These are phyloP conservation scores for Gillenia trifoliata DNA, from an alignment of 306 rosid species.

Conservation along the genomic window DNA sequence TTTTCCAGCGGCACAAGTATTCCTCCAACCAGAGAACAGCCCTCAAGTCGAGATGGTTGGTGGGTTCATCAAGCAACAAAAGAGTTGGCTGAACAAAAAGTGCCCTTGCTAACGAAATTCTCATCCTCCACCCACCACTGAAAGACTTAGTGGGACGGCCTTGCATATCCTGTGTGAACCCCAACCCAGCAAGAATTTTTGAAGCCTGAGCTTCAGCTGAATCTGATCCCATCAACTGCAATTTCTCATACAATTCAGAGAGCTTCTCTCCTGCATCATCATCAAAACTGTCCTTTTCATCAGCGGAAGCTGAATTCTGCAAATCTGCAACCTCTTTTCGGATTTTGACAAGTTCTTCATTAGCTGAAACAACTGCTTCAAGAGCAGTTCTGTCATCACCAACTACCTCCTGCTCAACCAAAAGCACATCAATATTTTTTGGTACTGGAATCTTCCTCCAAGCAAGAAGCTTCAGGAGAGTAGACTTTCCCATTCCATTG, in stretches of 20 bases:
- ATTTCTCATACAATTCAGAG: conserved; percentile 52
- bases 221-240: conserved; percentile 63
- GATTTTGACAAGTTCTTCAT: conserved; percentile 55
- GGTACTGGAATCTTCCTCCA: conserved; percentile 89
- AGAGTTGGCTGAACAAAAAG: conserved; percentile 70
- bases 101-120: conserved; percentile 68
- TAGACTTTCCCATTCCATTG: conserved; percentile 72
- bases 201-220: conserved; percentile 76
- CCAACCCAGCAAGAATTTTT: conserved; percentile 75
- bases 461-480: conserved; percentile 75
- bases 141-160: conserved; percentile 63
- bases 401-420: conserved; percentile 75
- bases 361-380: conserved; percentile 75
- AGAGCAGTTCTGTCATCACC: conserved; percentile 69
- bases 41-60: conserved; percentile 68
- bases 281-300: conserved; percentile 34
- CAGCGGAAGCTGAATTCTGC: conserved; percentile 51
- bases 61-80: conserved; percentile 64
- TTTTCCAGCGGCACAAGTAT: conserved; percentile 61
- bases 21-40: conserved; percentile 77
- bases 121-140: conserved; percentile 80
- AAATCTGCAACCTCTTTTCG: conserved; percentile 56
- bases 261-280: conserved; percentile 62
- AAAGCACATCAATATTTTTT: conserved; percentile 78
- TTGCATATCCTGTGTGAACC: conserved; percentile 75